Conservation (phyloP, 176 grass and related monocot genomes). For the Triticum timopheevii region DNA sequence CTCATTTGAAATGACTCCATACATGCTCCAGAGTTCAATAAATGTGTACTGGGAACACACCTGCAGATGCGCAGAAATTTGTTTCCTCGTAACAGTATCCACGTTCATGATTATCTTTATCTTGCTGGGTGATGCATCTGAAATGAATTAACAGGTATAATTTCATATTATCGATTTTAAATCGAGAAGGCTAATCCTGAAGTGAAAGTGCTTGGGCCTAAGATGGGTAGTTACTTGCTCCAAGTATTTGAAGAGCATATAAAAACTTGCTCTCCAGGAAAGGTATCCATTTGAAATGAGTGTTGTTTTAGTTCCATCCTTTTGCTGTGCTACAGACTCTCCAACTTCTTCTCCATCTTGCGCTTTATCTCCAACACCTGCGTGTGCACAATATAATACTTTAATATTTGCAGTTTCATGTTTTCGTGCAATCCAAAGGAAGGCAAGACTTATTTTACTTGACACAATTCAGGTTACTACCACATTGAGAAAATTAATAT, state of each 20-base stretch:
- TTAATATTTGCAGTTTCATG: not conserved
- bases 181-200: not conserved
- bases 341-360: not conserved
- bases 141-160: not conserved
- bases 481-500: not conserved
- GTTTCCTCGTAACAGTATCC: not conserved
- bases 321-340: not conserved
- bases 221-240: constrained; percentile 18
- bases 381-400: not conserved
- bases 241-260: constrained; percentile 28
- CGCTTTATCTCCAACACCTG: constrained; percentile 4
- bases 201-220: not conserved
- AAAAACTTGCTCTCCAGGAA: constrained; percentile 35
- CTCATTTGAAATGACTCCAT: not conserved
- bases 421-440: not conserved
- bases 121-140: constrained; percentile 23
- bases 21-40: not conserved
- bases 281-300: constrained; percentile 26
- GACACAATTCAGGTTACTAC: not conserved
- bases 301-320: not conserved
- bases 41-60: not conserved
- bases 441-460: not conserved
- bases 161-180: not conserved
- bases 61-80: constrained; percentile 43
- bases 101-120: constrained; percentile 30